Base-by-base conservation (phyloP, 345 rosid genomes). In the Euphorbia lathyris region DNA sequence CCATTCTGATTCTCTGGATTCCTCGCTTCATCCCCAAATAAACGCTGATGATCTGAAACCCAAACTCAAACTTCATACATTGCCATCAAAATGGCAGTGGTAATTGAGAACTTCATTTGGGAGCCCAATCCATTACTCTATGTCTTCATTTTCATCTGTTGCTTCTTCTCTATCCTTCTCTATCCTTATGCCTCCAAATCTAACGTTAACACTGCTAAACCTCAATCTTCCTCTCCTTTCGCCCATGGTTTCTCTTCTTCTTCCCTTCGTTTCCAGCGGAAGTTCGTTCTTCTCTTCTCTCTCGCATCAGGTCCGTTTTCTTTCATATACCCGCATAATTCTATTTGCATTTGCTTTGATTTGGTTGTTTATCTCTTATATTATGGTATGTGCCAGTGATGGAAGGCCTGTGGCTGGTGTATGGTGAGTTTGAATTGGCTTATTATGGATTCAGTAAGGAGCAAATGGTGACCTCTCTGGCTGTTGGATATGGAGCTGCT, bases 351-450 rank as follows among this genome's bases (percentile, higher is more conserved):
- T 27, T 50, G 8, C 59, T 64, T 32, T 60, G 10, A 62, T 14
- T 42, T n/a, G 14, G 10, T 74, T 27, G 14, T 11, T 47, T 10
- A 7, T 30, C 22, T 34, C 19, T 42, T 34, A n/a, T 2, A 61
- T 10, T 58, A 23, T 56, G 36, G 53, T 36, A n/a, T 14, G 0
- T 23, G 11, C 20, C 74, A 94, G 97, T 77, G 9, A 77, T 86
- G 88, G 91, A 88, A 83, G 97, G 94, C 55, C 26, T 92, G 23
- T 87, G 96, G 90, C 82, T 82, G 9, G 97, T 86, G 75, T 86
- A 79, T 61, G 98, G 96, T 73, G 99, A 95, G 77, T 82, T 71
- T n/a, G 98, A 88, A 73, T 75, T 86, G 58, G 72, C 72, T 69
- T 65, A 64, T 27, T 77, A 77, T 70, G 91, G 86, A 0, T 6